Evolutionary conservation across 2,329 filamentous ascomycete species (phyloP).

Genomic region (Cladosporium sp.): DNA sequence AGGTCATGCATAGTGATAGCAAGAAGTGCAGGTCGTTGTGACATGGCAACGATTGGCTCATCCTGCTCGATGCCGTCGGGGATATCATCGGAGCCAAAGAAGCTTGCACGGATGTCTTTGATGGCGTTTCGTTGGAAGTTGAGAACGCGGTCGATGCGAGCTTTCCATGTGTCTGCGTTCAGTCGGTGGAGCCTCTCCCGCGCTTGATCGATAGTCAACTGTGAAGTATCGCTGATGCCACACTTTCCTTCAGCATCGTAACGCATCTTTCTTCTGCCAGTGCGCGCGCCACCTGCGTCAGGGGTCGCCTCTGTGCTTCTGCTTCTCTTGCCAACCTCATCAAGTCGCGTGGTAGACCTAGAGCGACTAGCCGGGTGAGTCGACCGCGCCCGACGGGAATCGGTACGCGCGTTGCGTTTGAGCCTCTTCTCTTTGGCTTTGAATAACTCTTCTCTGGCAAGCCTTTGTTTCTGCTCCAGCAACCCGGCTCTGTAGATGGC

Average conservation of each 20-base stretch:
- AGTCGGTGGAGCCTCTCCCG: constrained; percentile 68
- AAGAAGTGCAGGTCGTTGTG: constrained; percentile 79
- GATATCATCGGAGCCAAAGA: constrained; percentile 76
- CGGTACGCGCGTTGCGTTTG: constrained; percentile 35
- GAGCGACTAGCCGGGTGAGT: constrained; percentile 41
- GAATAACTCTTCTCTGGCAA: constrained; percentile 88
- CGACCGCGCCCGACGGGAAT: constrained; percentile 51
- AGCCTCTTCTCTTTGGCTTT: constrained; percentile 80
- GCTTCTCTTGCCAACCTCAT: constrained; percentile 15
- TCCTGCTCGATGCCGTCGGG: constrained; percentile 76
- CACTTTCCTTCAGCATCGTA: constrained; percentile 79
- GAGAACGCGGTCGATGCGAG: constrained; percentile 75
- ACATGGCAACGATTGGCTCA: constrained; percentile 81
- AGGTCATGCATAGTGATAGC: constrained; percentile 76
- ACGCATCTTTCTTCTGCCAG: constrained; percentile 40
- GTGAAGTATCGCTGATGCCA: constrained; percentile 65
- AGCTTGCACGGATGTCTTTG: constrained; percentile 70
- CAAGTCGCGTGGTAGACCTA: constrained; percentile 25
- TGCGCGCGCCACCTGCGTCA: constrained; percentile 22
- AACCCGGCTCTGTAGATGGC: constrained; percentile 88
- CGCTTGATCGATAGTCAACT: constrained; percentile 71
- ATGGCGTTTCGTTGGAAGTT: constrained; percentile 66
- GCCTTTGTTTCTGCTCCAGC: constrained; percentile 81
- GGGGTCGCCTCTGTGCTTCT: constrained; percentile 20
- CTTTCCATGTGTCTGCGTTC: constrained; percentile 89